A percentile compares a stretch with the other conserved stretches of the same genome.
Conservation (phyloP, 2,329 filamentous ascomycete species). For the Penicillium crustosum region DNA sequence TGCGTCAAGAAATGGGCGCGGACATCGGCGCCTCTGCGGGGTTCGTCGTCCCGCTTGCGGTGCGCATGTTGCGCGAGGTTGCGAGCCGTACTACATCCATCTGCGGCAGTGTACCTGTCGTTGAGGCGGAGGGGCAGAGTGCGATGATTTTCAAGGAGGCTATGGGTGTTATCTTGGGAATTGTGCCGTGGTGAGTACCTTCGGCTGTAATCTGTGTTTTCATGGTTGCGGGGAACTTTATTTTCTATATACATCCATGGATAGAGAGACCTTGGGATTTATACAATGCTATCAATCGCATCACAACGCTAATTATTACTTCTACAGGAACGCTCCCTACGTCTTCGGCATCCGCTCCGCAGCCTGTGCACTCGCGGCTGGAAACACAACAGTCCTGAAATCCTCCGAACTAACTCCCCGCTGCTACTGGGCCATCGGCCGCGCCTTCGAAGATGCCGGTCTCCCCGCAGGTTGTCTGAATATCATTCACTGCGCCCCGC, state of each 20-base stretch:
- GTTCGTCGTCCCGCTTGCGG: slow-evolving; percentile 33
- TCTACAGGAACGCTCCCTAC: slow-evolving; percentile 54
- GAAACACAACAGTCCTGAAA: slow-evolving; percentile 73
- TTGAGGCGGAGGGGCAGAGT: slow-evolving; percentile 51
- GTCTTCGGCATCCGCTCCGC: slow-evolving; percentile 53
- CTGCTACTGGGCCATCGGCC: slow-evolving; percentile 60
- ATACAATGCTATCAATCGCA: no score
- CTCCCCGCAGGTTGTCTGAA: slow-evolving; percentile 74
- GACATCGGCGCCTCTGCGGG: slow-evolving; percentile 34
- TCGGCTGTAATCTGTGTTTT: not conserved
- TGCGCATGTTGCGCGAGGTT: slow-evolving; percentile 49
- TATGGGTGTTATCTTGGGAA: slow-evolving; percentile 72
- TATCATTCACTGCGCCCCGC: slow-evolving; percentile 60
- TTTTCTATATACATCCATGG: not conserved
- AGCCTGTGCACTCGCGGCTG: slow-evolving; percentile 63
- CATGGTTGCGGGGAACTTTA: not conserved
- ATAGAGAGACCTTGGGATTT: no score
- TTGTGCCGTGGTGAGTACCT: slow-evolving; percentile 69
- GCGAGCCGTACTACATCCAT: slow-evolving; percentile 51
- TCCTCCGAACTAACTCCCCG: slow-evolving; percentile 66
- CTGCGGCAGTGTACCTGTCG: slow-evolving; percentile 50
- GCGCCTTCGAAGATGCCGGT: slow-evolving; percentile 67
- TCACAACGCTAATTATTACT: not conserved
- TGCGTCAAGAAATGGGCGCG: slow-evolving; percentile 57
- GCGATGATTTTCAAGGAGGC: slow-evolving; percentile 72